Evolutionary conservation across 768 basidiomycete genomes (phyloP), one percentile per base, ranked within the genome.

Genomic region (Boletellus emodensis): DNA sequence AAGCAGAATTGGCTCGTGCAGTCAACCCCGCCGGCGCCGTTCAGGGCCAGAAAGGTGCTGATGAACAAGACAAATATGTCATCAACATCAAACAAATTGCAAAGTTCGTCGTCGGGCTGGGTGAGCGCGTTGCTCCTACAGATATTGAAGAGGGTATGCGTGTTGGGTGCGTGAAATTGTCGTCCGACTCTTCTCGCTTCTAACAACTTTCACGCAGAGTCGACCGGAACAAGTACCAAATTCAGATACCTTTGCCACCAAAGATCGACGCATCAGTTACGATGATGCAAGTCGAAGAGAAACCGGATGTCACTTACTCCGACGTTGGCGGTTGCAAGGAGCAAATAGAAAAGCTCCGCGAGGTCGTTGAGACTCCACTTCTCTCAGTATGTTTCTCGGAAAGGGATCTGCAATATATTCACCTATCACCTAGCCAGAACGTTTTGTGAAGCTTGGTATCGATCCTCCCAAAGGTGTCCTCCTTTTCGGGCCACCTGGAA

Each of bases 131-230:
- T 2, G 91, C 96, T 20, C 90, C 94, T 11, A 96, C 95, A 3
- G 96, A 99, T 73, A 94, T 99, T 46, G 96, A 99, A 69, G 96
- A 99, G 75, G 96, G 96, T n/a, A 99, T 99, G 96, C 87, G 96
- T 47, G 96, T 99, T 36, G 96, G 95, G 95, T 97, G 64, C 64
- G 90, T 57, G 24, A 15, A 15, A 13, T 43, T n/a, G 5, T 15
- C 40, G 10, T 11, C 2, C 15, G 15, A 30, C 26, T 6, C 28
- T 46, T 30, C 44, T 38, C 39, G 6, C 45, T 49, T 58, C 34
- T 34, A 15, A 49, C 45, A 14, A 43, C 9, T 14, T 58, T 49
- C 43, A 20, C 35, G 13, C 59, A 96, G 94, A 40, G 94, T 97
- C 45, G 94, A 95, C 71, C 84, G 94, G 44, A 90, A 88, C 61